Conservation (phyloP, 495 filamentous ascomycete species). For the Penicillium dipodomyicola region DNA sequence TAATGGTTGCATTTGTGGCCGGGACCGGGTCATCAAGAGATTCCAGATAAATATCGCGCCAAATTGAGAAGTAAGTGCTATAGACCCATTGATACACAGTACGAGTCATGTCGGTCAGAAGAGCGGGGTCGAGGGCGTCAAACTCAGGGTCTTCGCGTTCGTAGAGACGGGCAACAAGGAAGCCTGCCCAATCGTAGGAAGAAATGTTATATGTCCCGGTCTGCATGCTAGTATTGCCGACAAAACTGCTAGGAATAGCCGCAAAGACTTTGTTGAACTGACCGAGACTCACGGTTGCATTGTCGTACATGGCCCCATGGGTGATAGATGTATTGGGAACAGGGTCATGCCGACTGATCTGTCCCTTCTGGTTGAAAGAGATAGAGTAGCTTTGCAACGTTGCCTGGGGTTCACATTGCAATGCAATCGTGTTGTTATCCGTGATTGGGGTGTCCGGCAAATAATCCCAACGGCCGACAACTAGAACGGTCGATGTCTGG, state of each 20-base stretch:
- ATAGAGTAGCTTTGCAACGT: slow-evolving; percentile 30
- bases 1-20: slow-evolving; percentile 33
- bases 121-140: slow-evolving; percentile 25
- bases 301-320: slow-evolving; percentile 36
- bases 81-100: slow-evolving; percentile 45
- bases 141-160: slow-evolving; percentile 30
- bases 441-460: slow-evolving; percentile 26
- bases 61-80: slow-evolving; percentile 42
- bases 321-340: slow-evolving; percentile 25
- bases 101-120: slow-evolving; percentile 30
- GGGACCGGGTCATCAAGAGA: slow-evolving; percentile 20
- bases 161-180: slow-evolving; percentile 41
- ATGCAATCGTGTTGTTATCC: slow-evolving; percentile 35
- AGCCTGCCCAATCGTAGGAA: slow-evolving; percentile 45
- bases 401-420: slow-evolving; percentile 38
- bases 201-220: slow-evolving; percentile 33
- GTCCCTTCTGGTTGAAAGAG: slow-evolving; percentile 37
- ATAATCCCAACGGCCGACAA: slow-evolving; percentile 44
- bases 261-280: slow-evolving; percentile 46
- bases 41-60: slow-evolving; percentile 38
- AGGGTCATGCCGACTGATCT: slow-evolving; percentile 24
- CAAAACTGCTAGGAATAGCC: slow-evolving; percentile 38
- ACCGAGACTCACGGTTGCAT: slow-evolving; percentile 40
- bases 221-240: slow-evolving; percentile 28
- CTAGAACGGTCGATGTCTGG: slow-evolving; percentile 36